Percentiles rank a stretch among this genome's conserved stretches.
These are phyloP conservation scores for Glebionis coronaria DNA, from an alignment of 129 eudicot genomes.

Conservation along the genomic window DNA sequence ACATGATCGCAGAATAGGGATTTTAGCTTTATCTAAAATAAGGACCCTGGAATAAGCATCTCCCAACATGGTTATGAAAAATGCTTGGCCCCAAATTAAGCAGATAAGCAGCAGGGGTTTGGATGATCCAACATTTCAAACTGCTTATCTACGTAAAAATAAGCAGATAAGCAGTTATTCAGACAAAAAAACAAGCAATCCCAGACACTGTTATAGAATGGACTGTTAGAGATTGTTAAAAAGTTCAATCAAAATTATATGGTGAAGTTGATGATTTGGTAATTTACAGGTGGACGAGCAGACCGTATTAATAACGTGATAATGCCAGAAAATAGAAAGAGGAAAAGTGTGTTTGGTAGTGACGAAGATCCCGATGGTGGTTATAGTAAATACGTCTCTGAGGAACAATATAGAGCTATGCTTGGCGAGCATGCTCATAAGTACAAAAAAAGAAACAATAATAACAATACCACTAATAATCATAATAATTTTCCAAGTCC, in stretches of 20 bases:
- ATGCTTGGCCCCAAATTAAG: no score
- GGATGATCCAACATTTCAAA: background rate
- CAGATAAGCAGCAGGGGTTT: no score
- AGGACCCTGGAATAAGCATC: no score
- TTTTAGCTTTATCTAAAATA: no score
- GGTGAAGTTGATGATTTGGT: conserved; percentile 10
- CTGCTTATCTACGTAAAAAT: background rate
- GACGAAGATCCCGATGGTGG: conserved; percentile 60
- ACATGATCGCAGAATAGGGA: no score
- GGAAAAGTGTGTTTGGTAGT: conserved; percentile 41
- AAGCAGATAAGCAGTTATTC: background rate
- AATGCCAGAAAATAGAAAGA: conserved; percentile 42
- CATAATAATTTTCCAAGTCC: conserved; percentile 45
- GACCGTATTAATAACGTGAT: conserved; percentile 39
- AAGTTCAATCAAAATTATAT: background rate
- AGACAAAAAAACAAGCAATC: background rate
- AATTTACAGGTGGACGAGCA: conserved; percentile 37
- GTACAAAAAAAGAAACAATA: conserved; percentile 58
- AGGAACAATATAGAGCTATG: conserved; percentile 73
- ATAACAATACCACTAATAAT: conserved; percentile 15
- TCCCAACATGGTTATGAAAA: no score
- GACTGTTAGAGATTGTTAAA: background rate
- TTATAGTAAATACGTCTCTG: conserved; percentile 44
- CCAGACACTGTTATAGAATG: background rate
- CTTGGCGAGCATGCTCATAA: conserved; percentile 73